Base-by-base conservation (phyloP, 345 rosid genomes). In the Linum trigynum region DNA sequence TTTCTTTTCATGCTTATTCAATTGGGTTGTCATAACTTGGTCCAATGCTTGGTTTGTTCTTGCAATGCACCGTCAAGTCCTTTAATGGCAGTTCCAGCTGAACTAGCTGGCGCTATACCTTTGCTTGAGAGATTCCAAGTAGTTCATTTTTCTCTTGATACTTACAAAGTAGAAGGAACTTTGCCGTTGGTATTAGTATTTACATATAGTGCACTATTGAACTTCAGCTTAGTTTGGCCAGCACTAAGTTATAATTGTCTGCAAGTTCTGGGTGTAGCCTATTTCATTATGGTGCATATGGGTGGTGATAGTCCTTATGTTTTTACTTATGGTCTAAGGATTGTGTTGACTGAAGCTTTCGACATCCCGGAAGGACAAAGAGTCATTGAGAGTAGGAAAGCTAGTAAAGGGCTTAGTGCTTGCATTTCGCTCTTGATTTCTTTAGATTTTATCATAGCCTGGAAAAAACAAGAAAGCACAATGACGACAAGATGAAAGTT, bases 71-170 rank as follows among this genome's bases (percentile, higher is more conserved):
- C 86, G 15, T 59, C 75, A 12, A 42, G 81, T 12, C 72, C 80
- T 41, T 80, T 97, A 38, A 76, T 75, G 81, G 71, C 89, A 64
- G 76, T 90, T 67, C 97, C 97, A 10, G 80, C 90, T 0, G 97
- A 94, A 64, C 96, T 94, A 77, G 95, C 99, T 61, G 86, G 86
- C 41, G 99, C 95, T 50, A 84, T 94, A 68, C 95, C 98, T 42
- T 86, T 94, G 83, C 83, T 90, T 65, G 96, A 90, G 72, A 85
- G 90, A 56, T 94, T 94, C 75, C 97, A 94, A 92, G 95, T 87
- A 59, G 67, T 2, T 56, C 23, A 41, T 12, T 59, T 62, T 36
- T 65, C 60, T 64, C 36, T 55, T 61, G 42, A 11, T 61, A 11
- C 38, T 41, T 55, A 41, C 16, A 11, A 32, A 38, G 38, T 53